A percentile compares a stretch with the other conserved stretches of the same genome.
Evolutionary conservation across 73 alveolate species (phyloP).

Genomic region (Urostyla sp.): DNA sequence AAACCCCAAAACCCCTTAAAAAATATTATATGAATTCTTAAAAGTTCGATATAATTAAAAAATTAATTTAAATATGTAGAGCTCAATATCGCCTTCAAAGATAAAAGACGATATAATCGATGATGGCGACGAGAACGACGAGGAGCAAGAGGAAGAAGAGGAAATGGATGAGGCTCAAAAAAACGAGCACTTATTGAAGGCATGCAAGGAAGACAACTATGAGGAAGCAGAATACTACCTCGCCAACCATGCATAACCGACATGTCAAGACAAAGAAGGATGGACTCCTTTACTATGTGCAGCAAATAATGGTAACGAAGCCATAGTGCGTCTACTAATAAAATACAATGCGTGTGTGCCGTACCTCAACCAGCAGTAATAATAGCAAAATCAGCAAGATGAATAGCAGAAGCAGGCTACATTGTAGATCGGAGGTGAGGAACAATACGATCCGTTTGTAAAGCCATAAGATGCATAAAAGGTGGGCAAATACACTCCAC

Average conservation of each 20-base stretch:
- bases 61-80: no score
- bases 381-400: slow-evolving; percentile 22
- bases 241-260: slow-evolving; percentile 38
- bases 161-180: slow-evolving; percentile 41
- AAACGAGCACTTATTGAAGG: slow-evolving; percentile 59
- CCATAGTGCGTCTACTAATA: slow-evolving; percentile 60
- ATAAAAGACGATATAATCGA: slow-evolving; percentile 36
- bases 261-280: slow-evolving; percentile 59
- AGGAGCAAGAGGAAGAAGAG: slow-evolving; percentile 44
- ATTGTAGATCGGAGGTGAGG: slow-evolving; percentile 25
- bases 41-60: no score
- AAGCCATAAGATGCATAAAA: slow-evolving; percentile 82
- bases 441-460: slow-evolving; percentile 73
- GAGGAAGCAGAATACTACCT: slow-evolving; percentile 56
- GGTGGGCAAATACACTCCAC: slow-evolving; percentile 89
- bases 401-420: slow-evolving; percentile 21
- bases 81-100: no score
- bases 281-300: slow-evolving; percentile 86
- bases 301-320: slow-evolving; percentile 72
- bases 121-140: slow-evolving; percentile 43
- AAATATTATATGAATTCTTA: no score
- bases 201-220: slow-evolving; percentile 63
- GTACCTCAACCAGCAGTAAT: slow-evolving; percentile 60
- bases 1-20: no score
- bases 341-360: slow-evolving; percentile 66